Evolutionary conservation across 768 basidiomycete genomes (phyloP).

Genomic region (Phlebiopsis gigantea): DNA sequence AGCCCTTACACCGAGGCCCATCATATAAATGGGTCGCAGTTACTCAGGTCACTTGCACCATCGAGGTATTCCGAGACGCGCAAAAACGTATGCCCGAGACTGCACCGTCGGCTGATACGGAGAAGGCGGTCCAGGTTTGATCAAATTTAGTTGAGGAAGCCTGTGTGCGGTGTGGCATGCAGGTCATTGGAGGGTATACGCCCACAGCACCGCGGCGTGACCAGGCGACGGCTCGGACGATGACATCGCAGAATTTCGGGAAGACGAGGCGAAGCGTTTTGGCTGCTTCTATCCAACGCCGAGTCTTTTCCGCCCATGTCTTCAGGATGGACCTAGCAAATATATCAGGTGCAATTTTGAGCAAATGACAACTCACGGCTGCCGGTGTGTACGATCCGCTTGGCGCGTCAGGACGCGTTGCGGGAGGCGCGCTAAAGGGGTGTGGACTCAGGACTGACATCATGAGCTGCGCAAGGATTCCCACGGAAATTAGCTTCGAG

Average conservation of each 20-base stretch:
- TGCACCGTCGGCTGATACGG: conserved; percentile 7
- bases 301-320: conserved; percentile 1
- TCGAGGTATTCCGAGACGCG: not conserved
- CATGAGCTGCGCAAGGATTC: not conserved
- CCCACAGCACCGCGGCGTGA: not conserved
- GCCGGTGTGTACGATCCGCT: not conserved
- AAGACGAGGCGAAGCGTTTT: not conserved
- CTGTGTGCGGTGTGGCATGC: not conserved
- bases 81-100: conserved; percentile 9
- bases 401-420: not conserved
- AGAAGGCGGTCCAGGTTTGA: not conserved
- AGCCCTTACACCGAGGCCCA: not conserved
- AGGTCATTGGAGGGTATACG: not conserved
- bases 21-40: not conserved
- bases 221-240: conserved; percentile 1
- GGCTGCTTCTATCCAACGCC: not conserved
- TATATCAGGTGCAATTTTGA: not conserved
- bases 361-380: not conserved
- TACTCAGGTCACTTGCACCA: not conserved
- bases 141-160: not conserved
- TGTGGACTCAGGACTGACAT: not conserved
- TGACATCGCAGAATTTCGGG: conserved; percentile 3
- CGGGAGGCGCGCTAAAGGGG: too few relatives aligned
- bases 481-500: not conserved
- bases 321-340: not conserved